Conservation (phyloP, 2,329 filamentous ascomycete genomes). For the Nannizzia gypsea region DNA sequence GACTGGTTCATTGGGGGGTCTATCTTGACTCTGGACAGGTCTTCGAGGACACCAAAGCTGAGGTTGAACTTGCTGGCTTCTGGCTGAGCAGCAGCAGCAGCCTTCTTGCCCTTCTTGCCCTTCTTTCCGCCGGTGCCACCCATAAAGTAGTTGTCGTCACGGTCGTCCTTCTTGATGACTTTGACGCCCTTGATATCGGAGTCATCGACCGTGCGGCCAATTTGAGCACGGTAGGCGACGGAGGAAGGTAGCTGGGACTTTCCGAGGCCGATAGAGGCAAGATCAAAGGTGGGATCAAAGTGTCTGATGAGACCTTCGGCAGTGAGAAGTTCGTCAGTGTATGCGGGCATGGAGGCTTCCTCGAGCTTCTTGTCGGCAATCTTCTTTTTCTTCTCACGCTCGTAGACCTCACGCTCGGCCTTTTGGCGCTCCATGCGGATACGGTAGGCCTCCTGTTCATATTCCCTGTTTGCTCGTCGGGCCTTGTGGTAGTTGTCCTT, state of each 20-base stretch:
- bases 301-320: slow-evolving; percentile 79
- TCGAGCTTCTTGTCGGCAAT: slow-evolving; percentile 44
- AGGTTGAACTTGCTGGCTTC: slow-evolving; percentile 60
- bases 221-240: slow-evolving; percentile 64
- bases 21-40: slow-evolving; percentile 71
- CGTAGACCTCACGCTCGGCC: slow-evolving; percentile 56
- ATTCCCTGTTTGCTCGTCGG: slow-evolving; percentile 70
- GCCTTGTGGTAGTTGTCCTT: slow-evolving; percentile 80
- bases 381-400: slow-evolving; percentile 40
- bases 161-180: slow-evolving; percentile 73
- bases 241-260: slow-evolving; percentile 38
- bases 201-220: slow-evolving; percentile 73
- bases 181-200: slow-evolving; percentile 74
- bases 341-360: slow-evolving; percentile 59
- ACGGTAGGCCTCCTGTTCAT: slow-evolving; percentile 72
- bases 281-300: slow-evolving; percentile 75
- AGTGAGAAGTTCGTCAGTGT: slow-evolving; percentile 81
- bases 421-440: slow-evolving; percentile 64
- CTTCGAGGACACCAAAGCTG: slow-evolving; percentile 82
- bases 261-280: slow-evolving; percentile 45
- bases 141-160: slow-evolving; percentile 73
- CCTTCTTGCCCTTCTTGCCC: slow-evolving; percentile 73
- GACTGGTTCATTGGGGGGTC: slow-evolving; percentile 77
- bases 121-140: slow-evolving; percentile 67
- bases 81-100: slow-evolving; percentile 38